Base-by-base conservation (phyloP, 352 stramenopile genomes). In the Pythium folliculosum region DNA sequence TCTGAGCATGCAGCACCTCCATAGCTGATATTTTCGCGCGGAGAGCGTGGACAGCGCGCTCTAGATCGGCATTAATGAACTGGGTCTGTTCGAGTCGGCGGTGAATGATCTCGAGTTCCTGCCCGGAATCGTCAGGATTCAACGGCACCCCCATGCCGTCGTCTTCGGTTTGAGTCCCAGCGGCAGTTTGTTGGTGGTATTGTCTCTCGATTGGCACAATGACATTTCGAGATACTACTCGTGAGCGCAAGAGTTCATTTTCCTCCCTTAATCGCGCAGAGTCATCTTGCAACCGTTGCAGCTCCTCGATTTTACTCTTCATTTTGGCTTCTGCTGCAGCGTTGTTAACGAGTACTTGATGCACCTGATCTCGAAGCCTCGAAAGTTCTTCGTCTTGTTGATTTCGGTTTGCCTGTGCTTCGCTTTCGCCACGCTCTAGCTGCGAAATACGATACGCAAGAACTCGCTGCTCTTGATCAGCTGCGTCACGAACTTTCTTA, bases 401-500 rank as follows among this genome's bases (percentile, higher is more conserved):
- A 27, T 67, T 45, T 8, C 37, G 38, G 38, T 12, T 53, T 2
- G 22, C 25, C 19, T 66, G 60, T 5, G 23, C 37, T 17, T 51
- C 37, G 14, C 13, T 27, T 23, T 66, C 51, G 21, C 19, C 37
- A 19, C 32, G 43, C 40, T 69, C 53, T 1, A 69, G 35, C 45
- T 69, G 40, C 25, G 23, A 30, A 32, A 56, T 61, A 7, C 51
- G 37, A 27, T 17, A 56, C 19, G n/a, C 12, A 12, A 76, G 37
- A 7, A 55, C 27, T 12, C 48, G 16, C 45, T 62, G 52, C 6
- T 43, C 54, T 45, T 69, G 53, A 44, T 63, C 35, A 14, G 49
- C 43, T 10, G 35, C 30, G 5, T 72, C 44, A 10, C 53, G 51
- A 17, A 30, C 32, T 21, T 67, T 64, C 56, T 70, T 70, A 5